phyloP scores from a whole-genome alignment of 768 basidiomycete species.

The Chiua virens region DNA sequence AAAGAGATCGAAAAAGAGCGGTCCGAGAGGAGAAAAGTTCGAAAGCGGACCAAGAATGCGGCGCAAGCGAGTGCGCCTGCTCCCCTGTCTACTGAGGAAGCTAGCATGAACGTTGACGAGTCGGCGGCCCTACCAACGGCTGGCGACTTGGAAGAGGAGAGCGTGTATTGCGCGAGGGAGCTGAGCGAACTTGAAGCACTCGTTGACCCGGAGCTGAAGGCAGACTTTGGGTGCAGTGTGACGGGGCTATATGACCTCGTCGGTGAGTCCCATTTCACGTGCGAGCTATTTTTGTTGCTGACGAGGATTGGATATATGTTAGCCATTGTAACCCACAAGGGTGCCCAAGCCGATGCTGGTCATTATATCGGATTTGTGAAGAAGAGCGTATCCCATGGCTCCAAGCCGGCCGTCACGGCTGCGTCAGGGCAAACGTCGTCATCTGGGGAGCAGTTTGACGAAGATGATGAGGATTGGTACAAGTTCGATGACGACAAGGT shows the following conservation, averaged over 20 bases:
- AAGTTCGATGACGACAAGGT: slow-evolving; percentile 98
- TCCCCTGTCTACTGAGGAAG: slow-evolving; percentile 19
- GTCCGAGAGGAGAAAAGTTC: slow-evolving; percentile 75
- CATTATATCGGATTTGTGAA: slow-evolving; percentile 95
- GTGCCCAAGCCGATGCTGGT: slow-evolving; percentile 89
- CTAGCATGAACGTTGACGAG: slow-evolving; percentile 51
- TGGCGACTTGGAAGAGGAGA: slow-evolving; percentile 59
- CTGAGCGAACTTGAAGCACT: slow-evolving; percentile 60
- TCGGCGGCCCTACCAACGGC: slow-evolving; percentile 21
- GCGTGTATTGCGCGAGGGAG: slow-evolving; percentile 63
- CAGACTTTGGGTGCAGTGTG: slow-evolving; percentile 70
- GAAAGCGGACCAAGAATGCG: slow-evolving; percentile 64
- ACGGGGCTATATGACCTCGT: slow-evolving; percentile 90
- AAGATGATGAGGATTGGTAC: slow-evolving; percentile 86
- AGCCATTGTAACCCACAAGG: slow-evolving; percentile 98
- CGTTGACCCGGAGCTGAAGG: slow-evolving; percentile 59
- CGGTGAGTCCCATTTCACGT: slow-evolving; percentile 49
- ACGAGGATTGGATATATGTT: background rate
- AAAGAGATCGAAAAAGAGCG: slow-evolving; percentile 85
- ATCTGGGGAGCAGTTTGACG: slow-evolving; percentile 29
- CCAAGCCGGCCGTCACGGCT: slow-evolving; percentile 1
- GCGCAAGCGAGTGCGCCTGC: slow-evolving; percentile 14
- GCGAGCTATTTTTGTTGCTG: background rate
- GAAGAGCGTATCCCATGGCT: slow-evolving; percentile 64
- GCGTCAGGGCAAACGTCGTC: slow-evolving; percentile 8